Percentiles rank a stretch among this genome's conserved stretches.
These are phyloP conservation scores for Micractinium sp. DNA, from an alignment of 139 green algal species.

Conservation along the genomic window DNA sequence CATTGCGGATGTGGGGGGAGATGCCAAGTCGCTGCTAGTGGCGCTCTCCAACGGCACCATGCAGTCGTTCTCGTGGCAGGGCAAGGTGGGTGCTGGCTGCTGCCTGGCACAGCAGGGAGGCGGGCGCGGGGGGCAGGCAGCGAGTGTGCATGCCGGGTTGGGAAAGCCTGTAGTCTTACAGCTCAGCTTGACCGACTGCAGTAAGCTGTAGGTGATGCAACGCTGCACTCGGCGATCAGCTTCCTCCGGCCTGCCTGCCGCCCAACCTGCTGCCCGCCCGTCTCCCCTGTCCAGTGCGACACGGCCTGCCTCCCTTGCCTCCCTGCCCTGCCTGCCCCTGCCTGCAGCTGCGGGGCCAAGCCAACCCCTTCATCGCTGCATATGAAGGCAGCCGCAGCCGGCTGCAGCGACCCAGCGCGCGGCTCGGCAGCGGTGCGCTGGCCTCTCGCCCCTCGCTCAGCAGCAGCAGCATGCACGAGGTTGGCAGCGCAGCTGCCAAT, in stretches of 20 bases:
- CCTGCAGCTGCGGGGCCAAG: slow-evolving; percentile 41
- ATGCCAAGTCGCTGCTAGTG: slow-evolving; percentile 57
- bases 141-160: background rate
- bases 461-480: background rate
- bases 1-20: slow-evolving; percentile 32
- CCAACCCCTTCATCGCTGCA: slow-evolving; percentile 44
- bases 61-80: slow-evolving; percentile 67
- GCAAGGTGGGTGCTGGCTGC: slow-evolving; percentile 57
- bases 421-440: background rate
- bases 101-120: background rate
- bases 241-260: background rate
- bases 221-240: background rate
- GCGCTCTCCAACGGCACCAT: slow-evolving; percentile 65
- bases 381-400: slow-evolving; percentile 36
- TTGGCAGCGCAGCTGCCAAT: background rate
- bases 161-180: too few species aligned
- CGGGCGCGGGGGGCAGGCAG: background rate
- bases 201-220: too few species aligned
- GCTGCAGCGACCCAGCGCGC: background rate
- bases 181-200: too few species aligned
- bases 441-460: background rate
- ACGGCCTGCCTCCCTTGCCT: too few species aligned
- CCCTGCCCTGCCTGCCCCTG: background rate
- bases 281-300: background rate
- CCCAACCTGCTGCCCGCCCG: background rate